Conservation (phyloP, 2,329 filamentous ascomycete genomes). For the Colletotrichum incanum region DNA sequence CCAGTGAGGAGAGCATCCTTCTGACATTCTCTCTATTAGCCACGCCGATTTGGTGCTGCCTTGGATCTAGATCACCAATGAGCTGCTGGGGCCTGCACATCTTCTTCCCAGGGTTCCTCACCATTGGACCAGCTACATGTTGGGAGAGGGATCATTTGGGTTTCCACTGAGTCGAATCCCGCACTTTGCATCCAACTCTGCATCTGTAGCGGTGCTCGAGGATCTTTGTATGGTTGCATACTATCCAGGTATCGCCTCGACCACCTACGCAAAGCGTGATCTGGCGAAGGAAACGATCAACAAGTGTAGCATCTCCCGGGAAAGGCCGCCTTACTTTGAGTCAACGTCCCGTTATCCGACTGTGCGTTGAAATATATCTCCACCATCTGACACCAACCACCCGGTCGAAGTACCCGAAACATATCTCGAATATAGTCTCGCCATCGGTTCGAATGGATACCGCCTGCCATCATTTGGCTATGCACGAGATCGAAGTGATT, state of each 20-base stretch:
- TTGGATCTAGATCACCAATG: conserved; percentile 57
- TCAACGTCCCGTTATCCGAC: conserved; percentile 86
- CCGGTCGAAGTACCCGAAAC: conserved; percentile 77
- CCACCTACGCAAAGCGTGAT: conserved; percentile 78
- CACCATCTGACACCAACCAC: conserved; percentile 91
- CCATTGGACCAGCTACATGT: conserved; percentile 80
- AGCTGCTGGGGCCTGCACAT: conserved; percentile 1
- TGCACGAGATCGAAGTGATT: conserved; percentile 88
- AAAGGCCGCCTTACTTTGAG: conserved; percentile 63
- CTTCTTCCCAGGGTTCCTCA: conserved; percentile 52
- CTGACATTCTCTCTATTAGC: conserved; percentile 70
- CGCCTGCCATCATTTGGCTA: conserved; percentile 80
- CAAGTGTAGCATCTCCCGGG: conserved; percentile 24
- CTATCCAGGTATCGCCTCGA: conserved; percentile 75
- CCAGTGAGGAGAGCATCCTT: conserved; percentile 68
- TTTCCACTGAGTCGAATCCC: conserved; percentile 79
- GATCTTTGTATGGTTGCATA: conserved; percentile 76
- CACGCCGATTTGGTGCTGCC: conserved; percentile 67
- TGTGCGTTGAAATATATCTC: conserved; percentile 90
- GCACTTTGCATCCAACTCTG: conserved; percentile 71
- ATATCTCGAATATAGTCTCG: conserved; percentile 83
- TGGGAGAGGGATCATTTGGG: conserved; percentile 75
- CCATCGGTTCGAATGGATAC: conserved; percentile 83
- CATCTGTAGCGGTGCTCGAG: conserved; percentile 74
- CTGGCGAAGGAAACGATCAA: conserved; percentile 52